Evolutionary conservation across 2,329 filamentous ascomycete genomes (phyloP).

Genomic region (Davidsoniella neocaledoniae): DNA sequence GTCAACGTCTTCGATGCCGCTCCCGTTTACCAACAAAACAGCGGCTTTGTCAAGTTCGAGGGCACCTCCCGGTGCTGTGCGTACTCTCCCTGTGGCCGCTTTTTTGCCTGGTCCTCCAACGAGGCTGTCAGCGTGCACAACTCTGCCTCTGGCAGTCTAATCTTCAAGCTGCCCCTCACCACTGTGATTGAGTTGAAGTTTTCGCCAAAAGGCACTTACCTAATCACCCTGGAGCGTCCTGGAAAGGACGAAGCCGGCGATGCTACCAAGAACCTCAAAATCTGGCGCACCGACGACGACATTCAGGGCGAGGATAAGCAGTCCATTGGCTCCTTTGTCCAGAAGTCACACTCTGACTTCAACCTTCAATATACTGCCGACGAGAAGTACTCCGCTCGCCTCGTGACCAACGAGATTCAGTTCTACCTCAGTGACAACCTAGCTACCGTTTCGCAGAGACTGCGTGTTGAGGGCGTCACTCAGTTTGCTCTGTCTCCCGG

Average conservation of each 20-base stretch:
- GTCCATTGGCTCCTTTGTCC: conserved; percentile 77
- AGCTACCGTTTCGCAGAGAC: conserved; percentile 81
- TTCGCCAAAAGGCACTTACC: conserved; percentile 77
- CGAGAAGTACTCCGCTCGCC: conserved; percentile 81
- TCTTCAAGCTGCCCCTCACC: conserved; percentile 58
- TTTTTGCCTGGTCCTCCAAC: conserved; percentile 85
- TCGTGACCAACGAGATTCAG: conserved; percentile 93
- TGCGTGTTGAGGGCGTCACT: conserved; percentile 75
- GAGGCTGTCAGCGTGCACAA: conserved; percentile 78
- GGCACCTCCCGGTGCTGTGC: conserved; percentile 87
- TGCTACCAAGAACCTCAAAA: conserved; percentile 57
- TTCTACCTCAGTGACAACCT: conserved; percentile 86
- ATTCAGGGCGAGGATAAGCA: conserved; percentile 47
- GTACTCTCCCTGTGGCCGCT: conserved; percentile 86
- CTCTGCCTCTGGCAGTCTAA: conserved; percentile 54
- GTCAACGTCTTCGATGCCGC: conserved; percentile 87
- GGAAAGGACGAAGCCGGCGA: conserved; percentile 59
- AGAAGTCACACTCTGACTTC: conserved; percentile 91
- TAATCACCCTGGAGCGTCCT: conserved; percentile 93
- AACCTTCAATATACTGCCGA: conserved; percentile 93
- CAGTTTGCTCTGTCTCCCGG: conserved; percentile 85
- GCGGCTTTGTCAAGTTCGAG: conserved; percentile 74
- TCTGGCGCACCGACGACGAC: conserved; percentile 71
- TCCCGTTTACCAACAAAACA: conserved; percentile 69
- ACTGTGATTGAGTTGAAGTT: conserved; percentile 93